Percentiles rank a stretch among this genome's conserved stretches.
These are phyloP conservation scores for Diatrype stigma DNA, from an alignment of 2,329 filamentous ascomycete species.

Conservation along the genomic window DNA sequence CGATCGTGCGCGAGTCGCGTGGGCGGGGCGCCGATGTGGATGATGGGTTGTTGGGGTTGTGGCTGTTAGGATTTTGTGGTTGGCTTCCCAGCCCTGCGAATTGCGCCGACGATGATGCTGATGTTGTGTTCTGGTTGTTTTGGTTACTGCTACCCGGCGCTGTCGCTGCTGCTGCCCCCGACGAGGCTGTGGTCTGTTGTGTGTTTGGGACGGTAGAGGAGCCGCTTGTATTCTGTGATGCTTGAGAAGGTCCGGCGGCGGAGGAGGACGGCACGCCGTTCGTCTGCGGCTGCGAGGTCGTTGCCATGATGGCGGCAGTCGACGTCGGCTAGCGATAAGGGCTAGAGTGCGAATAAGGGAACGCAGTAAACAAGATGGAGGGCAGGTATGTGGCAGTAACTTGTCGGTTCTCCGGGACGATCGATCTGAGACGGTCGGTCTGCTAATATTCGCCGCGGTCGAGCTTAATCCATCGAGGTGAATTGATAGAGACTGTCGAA, in stretches of 20 bases:
- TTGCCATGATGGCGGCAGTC: conserved; percentile 23
- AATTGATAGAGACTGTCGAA: too few species aligned
- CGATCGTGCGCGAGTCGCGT: conserved; percentile 74
- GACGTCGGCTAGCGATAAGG: background rate
- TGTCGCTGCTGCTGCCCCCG: too few species aligned
- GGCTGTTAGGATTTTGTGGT: conserved; percentile 8
- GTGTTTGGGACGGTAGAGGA: conserved; percentile 31
- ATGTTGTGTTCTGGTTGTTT: conserved; percentile 17
- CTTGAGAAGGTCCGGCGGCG: conserved; percentile 27
- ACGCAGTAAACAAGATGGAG: too few species aligned
- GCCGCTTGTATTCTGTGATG: conserved; percentile 19
- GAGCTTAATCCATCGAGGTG: too few species aligned
- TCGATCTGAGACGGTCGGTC: too few species aligned
- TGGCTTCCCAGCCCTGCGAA: conserved; percentile 1
- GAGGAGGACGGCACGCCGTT: conserved; percentile 48
- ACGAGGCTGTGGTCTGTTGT: conserved; percentile 14
- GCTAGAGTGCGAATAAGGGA: conserved; percentile 15
- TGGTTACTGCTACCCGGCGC: too few species aligned
- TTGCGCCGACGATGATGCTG: conserved; percentile 2
- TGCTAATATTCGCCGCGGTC: too few species aligned
- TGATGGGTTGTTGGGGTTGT: conserved; percentile 23
- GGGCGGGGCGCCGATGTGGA: conserved; percentile 52
- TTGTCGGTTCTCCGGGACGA: too few species aligned
- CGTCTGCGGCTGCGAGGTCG: conserved; percentile 39
- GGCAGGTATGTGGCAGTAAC: too few species aligned